Percentiles rank a stretch among this genome's conserved stretches.
Evolutionary conservation across 345 rosid species (phyloP).

Genomic region (Balakata baccata): DNA sequence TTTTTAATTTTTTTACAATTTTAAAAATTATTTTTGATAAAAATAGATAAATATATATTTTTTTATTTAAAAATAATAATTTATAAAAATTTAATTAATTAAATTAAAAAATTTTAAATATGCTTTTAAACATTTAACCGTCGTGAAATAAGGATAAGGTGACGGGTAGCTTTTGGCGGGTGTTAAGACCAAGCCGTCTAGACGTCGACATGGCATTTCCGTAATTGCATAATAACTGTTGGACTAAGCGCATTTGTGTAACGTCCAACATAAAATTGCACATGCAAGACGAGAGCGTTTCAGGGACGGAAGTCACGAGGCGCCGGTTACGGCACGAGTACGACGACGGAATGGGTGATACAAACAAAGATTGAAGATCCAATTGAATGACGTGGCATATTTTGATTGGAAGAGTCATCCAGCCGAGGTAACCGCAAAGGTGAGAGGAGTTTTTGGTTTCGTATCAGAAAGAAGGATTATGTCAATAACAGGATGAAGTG

Average conservation of each 20-base stretch:
- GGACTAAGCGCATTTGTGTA: background rate
- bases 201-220: too few species aligned
- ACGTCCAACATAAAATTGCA: background rate
- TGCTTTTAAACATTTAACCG: too few species aligned
- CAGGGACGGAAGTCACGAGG: background rate
- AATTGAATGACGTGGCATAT: background rate
- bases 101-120: too few species aligned
- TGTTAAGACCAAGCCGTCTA: too few species aligned
- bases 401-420: background rate
- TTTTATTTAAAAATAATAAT: too few species aligned
- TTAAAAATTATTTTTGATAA: too few species aligned
- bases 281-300: background rate
- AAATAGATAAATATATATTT: too few species aligned
- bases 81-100: too few species aligned
- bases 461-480: background rate
- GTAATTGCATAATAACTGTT: too few species aligned
- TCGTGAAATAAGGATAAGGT: too few species aligned
- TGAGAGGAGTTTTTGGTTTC: background rate
- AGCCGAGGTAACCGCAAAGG: constrained; percentile 1
- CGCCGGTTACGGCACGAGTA: constrained; percentile 1
- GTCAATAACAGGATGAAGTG: too few species aligned
- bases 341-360: background rate
- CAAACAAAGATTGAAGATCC: background rate
- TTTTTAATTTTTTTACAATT: too few species aligned
- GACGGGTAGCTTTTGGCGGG: background rate